Conservation (phyloP, 2,329 filamentous ascomycete genomes). For the Capronia epimyces region DNA sequence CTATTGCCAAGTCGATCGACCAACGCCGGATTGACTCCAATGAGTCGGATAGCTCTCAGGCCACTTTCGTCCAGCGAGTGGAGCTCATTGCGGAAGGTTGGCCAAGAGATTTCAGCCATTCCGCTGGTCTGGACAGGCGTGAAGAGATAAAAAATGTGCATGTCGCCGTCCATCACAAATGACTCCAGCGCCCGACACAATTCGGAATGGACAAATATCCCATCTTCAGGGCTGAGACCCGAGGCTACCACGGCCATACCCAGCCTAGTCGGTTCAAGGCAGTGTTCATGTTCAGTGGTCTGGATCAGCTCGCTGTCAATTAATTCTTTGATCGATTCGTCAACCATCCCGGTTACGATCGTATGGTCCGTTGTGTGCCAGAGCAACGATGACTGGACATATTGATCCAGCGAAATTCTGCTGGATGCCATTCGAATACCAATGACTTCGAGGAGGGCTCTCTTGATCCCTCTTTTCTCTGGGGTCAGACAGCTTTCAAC, state of each 20-base stretch:
- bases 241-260: conserved; percentile 68
- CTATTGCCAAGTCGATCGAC: conserved; percentile 64
- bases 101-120: conserved; percentile 61
- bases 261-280: conserved; percentile 53
- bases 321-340: conserved; percentile 57
- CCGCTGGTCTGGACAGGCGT: conserved; percentile 59
- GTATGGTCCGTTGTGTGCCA: conserved; percentile 49
- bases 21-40: conserved; percentile 62
- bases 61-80: conserved; percentile 66
- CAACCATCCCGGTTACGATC: conserved; percentile 50
- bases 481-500: conserved; percentile 64
- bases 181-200: conserved; percentile 61
- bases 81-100: conserved; percentile 65
- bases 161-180: conserved; percentile 75
- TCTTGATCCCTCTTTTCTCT: conserved; percentile 64
- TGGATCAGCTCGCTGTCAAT: conserved; percentile 52
- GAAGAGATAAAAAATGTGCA: conserved; percentile 73
- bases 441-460: conserved; percentile 66
- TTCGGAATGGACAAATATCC: conserved; percentile 66
- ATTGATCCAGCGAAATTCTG: conserved; percentile 60
- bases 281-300: conserved; percentile 38
- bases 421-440: conserved; percentile 63
- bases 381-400: conserved; percentile 62
- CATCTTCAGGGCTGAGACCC: conserved; percentile 67
- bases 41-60: conserved; percentile 60